Evolutionary conservation across 176 grass and related monocot species (phyloP).

Genomic region (Thalia dealbata): DNA sequence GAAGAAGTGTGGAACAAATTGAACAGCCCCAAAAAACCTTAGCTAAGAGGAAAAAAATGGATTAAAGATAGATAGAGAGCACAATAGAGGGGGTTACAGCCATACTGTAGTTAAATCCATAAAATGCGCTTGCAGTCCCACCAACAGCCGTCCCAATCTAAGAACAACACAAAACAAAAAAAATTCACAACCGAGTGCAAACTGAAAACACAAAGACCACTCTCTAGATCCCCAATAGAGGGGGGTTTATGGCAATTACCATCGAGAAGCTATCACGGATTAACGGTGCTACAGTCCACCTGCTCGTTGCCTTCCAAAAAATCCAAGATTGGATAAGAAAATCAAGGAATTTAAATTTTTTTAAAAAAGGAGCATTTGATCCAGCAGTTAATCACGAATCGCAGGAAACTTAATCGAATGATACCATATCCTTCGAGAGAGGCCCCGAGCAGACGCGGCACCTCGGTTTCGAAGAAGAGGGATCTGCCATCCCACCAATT

Average conservation of each 20-base stretch:
- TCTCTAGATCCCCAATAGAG: neutral
- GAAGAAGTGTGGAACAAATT: neutral
- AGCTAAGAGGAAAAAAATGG: neutral
- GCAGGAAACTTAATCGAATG: neutral
- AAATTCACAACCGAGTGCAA: neutral
- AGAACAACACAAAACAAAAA: neutral
- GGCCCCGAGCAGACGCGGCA: conserved; percentile 1
- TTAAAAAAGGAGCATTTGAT: neutral
- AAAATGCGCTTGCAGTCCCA: conserved; percentile 72
- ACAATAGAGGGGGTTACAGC: neutral
- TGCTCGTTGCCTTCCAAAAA: neutral
- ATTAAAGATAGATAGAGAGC: neutral
- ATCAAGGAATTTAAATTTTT: neutral
- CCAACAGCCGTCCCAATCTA: conserved; percentile 90
- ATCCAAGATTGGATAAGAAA: neutral
- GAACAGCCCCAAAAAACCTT: neutral
- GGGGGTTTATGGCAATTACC: neutral
- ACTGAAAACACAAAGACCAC: neutral
- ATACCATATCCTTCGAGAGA: neutral
- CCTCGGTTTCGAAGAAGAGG: neutral
- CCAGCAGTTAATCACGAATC: neutral
- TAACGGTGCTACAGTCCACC: neutral
- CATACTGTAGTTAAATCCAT: conserved; percentile 83
- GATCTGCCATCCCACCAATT: neutral
- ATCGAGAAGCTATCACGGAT: conserved; percentile 1